A percentile compares a stretch with the other conserved stretches of the same genome.
Evolutionary conservation across 306 rosid species (phyloP).

Genomic region (Acacia crassicarpa): DNA sequence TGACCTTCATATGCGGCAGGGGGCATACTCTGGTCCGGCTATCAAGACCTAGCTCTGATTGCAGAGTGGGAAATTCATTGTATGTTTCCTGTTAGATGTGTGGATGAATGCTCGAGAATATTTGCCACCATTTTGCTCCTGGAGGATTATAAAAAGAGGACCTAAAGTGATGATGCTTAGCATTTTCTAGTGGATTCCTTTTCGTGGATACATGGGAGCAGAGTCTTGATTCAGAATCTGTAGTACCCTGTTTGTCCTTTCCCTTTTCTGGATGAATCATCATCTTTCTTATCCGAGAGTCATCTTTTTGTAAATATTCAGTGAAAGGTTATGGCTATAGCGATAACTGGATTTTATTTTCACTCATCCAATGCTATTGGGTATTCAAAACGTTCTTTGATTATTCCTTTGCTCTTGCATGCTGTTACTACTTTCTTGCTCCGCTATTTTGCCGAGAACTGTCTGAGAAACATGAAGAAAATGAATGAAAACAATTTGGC

Average conservation of each 20-base stretch:
- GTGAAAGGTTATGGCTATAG: neutral
- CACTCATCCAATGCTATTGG: neutral
- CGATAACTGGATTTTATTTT: neutral
- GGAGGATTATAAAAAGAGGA: neutral
- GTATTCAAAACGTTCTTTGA: neutral
- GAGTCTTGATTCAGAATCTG: slow-evolving; percentile 8
- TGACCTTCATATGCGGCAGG: slow-evolving; percentile 75
- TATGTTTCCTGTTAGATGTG: slow-evolving; percentile 3
- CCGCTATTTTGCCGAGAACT: no score
- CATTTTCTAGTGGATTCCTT: slow-evolving; percentile 7
- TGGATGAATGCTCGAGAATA: slow-evolving; percentile 16
- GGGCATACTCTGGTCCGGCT: slow-evolving; percentile 72
- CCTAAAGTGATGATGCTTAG: slow-evolving; percentile 8
- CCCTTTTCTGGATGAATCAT: neutral
- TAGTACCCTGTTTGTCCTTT: neutral
- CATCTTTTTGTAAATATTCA: neutral
- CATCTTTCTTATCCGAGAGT: neutral
- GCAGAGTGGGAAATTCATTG: neutral
- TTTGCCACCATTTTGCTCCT: neutral
- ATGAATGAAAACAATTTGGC: no score
- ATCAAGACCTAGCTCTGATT: slow-evolving; percentile 52
- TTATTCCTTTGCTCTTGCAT: no score
- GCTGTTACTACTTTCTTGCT: no score
- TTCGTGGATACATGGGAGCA: slow-evolving; percentile 9
- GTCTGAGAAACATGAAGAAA: no score